Evolutionary conservation across 2,329 filamentous ascomycete genomes (phyloP).

Genomic region (Alternaria ethzedia): DNA sequence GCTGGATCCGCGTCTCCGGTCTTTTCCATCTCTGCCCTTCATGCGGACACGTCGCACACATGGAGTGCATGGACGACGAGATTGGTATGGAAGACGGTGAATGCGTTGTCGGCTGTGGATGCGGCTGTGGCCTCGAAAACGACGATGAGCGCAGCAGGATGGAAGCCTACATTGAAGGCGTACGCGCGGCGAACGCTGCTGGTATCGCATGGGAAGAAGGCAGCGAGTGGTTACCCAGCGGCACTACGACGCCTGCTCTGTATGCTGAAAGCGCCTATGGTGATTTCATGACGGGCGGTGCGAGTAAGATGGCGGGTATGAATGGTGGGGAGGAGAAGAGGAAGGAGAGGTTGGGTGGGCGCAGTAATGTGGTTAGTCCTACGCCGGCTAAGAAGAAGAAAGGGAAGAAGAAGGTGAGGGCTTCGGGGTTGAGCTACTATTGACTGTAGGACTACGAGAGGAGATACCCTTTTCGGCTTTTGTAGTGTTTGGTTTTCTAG

Average conservation of each 20-base stretch:
- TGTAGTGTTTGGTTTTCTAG: too few relatives aligned
- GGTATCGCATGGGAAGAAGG: constrained; percentile 37
- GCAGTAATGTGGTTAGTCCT: constrained; percentile 18
- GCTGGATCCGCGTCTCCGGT: constrained; percentile 47
- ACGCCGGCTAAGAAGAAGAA: constrained; percentile 32
- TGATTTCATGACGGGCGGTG: constrained; percentile 25
- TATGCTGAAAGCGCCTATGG: constrained; percentile 22
- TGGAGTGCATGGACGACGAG: constrained; percentile 42
- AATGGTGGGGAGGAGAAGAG: constrained; percentile 11
- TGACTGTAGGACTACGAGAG: constrained; percentile 16
- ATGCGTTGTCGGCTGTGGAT: constrained; percentile 40
- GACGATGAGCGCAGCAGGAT: constrained; percentile 33
- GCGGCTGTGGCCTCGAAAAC: constrained; percentile 38
- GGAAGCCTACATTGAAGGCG: constrained; percentile 39
- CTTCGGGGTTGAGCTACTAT: constrained; percentile 39
- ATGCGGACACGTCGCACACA: constrained; percentile 48
- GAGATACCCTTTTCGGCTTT: not conserved
- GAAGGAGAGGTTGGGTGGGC: constrained; percentile 16
- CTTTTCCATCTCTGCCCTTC: constrained; percentile 45
- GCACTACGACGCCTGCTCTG: constrained; percentile 24
- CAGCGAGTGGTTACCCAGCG: constrained; percentile 31
- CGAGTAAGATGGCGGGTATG: constrained; percentile 19
- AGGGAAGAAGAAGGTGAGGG: constrained; percentile 32
- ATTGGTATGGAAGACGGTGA: constrained; percentile 33
- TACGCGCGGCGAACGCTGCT: constrained; percentile 32